These are phyloP conservation scores for Aspergillus cavernicola DNA, from an alignment of 495 filamentous ascomycete species.

Conservation along the genomic window DNA sequence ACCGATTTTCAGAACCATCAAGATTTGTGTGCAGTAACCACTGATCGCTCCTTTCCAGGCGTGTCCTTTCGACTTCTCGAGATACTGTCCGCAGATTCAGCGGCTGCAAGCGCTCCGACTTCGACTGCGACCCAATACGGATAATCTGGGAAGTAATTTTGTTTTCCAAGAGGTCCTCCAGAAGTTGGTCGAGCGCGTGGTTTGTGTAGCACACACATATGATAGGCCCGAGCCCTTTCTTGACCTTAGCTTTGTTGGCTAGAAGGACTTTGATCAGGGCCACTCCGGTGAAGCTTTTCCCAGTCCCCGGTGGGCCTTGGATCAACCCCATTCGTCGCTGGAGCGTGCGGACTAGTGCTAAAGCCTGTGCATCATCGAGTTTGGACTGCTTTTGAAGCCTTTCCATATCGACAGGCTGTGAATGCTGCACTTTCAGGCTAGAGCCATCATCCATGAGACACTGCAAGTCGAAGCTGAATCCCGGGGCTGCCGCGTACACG, in stretches of 20 bases:
- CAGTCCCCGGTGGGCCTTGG: conserved; percentile 80
- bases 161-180: conserved; percentile 58
- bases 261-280: conserved; percentile 60
- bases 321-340: conserved; percentile 58
- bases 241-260: conserved; percentile 40
- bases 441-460: conserved; percentile 39
- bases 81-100: conserved; percentile 43
- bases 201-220: conserved; percentile 67
- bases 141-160: conserved; percentile 55
- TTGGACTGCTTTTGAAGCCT: conserved; percentile 40
- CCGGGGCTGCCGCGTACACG: conserved; percentile 44
- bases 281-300: conserved; percentile 65
- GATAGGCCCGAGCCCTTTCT: conserved; percentile 57
- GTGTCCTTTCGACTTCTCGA: conserved; percentile 30
- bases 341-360: conserved; percentile 54
- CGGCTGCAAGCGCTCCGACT: conserved; percentile 45
- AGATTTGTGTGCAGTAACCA: conserved; percentile 13
- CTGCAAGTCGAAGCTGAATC: conserved; percentile 52
- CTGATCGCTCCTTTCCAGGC: conserved; percentile 30
- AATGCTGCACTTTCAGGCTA: conserved; percentile 28
- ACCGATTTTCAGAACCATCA: conserved; percentile 10
- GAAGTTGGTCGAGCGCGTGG: conserved; percentile 68
- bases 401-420: conserved; percentile 35
- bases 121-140: conserved; percentile 64
- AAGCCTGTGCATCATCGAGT: conserved; percentile 57